Percentiles rank a stretch among this genome's conserved stretches.
Conservation (phyloP, 1,284 basidiomycete species). For the Naganishia cerealis region DNA sequence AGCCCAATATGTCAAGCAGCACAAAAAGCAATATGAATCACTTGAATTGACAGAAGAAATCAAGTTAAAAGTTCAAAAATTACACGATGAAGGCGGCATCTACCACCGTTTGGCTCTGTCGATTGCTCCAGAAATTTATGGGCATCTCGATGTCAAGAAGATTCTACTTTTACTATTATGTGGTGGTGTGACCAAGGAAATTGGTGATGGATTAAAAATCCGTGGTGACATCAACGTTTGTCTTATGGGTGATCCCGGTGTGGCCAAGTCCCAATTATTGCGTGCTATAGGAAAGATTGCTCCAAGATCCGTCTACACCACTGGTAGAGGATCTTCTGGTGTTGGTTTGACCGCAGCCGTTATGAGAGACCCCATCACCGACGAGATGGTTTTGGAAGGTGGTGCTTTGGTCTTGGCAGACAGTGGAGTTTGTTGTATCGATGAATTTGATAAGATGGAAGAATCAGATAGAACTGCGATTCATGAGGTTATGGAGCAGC, state of each 20-base stretch:
- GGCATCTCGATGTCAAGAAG: too few species aligned
- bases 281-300: conserved; percentile 99
- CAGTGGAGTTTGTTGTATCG: conserved; percentile 99
- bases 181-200: conserved; percentile 89
- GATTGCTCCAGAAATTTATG: too few species aligned
- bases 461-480: conserved; percentile 96
- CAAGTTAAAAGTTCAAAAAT: too few species aligned
- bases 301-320: conserved; percentile 95
- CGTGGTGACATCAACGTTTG: conserved; percentile 97
- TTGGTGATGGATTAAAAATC: conserved; percentile 98
- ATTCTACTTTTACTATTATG: too few species aligned
- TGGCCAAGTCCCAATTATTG: conserved; percentile 95
- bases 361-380: conserved; percentile 98
- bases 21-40: too few species aligned
- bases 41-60: too few species aligned
- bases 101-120: too few species aligned
- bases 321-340: conserved; percentile 94
- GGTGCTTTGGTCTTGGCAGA: conserved; percentile 97
- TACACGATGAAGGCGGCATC: too few species aligned
- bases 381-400: conserved; percentile 99
- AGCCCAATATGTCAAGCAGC: too few species aligned
- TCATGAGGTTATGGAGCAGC: conserved; percentile 99
- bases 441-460: conserved; percentile 99
- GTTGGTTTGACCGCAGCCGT: conserved; percentile 98
- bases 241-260: conserved; percentile 99